Conservation (phyloP, 1,284 basidiomycete species). For the Athelia psychrophila region DNA sequence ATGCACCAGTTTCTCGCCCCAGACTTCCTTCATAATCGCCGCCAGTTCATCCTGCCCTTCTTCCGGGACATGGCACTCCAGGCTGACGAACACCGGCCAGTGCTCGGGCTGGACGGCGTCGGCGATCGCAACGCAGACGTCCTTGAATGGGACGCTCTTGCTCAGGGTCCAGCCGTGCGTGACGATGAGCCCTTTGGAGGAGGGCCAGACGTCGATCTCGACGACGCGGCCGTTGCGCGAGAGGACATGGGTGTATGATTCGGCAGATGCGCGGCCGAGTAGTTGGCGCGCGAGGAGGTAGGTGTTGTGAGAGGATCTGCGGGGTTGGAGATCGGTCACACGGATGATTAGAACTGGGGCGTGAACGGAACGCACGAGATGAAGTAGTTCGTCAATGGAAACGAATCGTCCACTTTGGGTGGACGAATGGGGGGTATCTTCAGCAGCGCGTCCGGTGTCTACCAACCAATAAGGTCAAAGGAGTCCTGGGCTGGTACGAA, state of each 20-base stretch:
- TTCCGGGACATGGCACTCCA: constrained; percentile 61
- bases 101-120: constrained; percentile 35
- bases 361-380: constrained; percentile 57
- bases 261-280: constrained; percentile 51
- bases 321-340: neutral
- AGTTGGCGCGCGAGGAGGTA: constrained; percentile 63
- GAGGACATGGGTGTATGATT: constrained; percentile 56
- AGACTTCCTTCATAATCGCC: constrained; percentile 49
- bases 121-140: constrained; percentile 52
- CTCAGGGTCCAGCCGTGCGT: constrained; percentile 61
- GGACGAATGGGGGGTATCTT: constrained; percentile 32
- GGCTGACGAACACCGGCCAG: constrained; percentile 61
- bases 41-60: constrained; percentile 52
- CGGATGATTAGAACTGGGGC: neutral
- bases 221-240: constrained; percentile 55
- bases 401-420: constrained; percentile 35
- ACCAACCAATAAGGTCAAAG: neutral
- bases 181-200: constrained; percentile 49
- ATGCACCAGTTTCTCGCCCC: constrained; percentile 53
- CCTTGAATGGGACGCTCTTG: constrained; percentile 43
- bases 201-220: constrained; percentile 71
- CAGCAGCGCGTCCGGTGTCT: constrained; percentile 36
- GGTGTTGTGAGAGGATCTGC: constrained; percentile 63
- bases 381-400: constrained; percentile 52
- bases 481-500: neutral